Percentiles rank a stretch among this genome's conserved stretches.
These are phyloP conservation scores for Candolleomyces aberdarensis DNA, from an alignment of 768 basidiomycete species.

Conservation along the genomic window DNA sequence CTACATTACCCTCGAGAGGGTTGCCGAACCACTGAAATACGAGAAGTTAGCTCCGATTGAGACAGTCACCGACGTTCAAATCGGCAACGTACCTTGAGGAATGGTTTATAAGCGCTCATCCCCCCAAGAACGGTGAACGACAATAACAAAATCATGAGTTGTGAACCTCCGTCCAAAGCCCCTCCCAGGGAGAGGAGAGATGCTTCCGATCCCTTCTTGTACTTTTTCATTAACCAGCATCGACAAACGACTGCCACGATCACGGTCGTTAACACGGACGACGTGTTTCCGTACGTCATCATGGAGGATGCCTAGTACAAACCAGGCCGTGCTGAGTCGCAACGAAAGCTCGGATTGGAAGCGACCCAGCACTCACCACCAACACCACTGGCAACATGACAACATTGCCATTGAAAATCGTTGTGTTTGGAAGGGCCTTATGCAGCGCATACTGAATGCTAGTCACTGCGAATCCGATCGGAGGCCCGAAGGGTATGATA, in stretches of 20 bases:
- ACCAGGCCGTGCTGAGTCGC: neutral
- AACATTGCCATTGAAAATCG: neutral
- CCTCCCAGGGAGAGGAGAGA: neutral
- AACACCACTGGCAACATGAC: neutral
- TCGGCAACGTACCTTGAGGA: neutral
- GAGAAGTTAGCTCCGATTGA: neutral
- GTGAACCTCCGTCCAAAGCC: neutral
- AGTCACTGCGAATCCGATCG: neutral
- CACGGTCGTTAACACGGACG: neutral
- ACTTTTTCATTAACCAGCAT: neutral
- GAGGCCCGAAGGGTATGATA: conserved; percentile 48
- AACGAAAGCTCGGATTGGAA: neutral
- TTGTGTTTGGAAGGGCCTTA: neutral
- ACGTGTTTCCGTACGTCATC: conserved; percentile 1
- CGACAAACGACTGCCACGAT: neutral
- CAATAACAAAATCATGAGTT: neutral
- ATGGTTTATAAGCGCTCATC: neutral
- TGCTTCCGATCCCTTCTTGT: neutral
- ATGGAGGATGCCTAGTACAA: neutral
- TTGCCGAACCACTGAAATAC: neutral
- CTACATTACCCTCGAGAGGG: neutral
- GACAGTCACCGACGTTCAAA: neutral
- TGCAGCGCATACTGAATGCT: neutral
- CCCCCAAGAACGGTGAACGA: neutral
- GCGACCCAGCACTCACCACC: neutral